Conservation (phyloP, 2,329 filamentous ascomycete genomes). For the Colletotrichum eleusines region DNA sequence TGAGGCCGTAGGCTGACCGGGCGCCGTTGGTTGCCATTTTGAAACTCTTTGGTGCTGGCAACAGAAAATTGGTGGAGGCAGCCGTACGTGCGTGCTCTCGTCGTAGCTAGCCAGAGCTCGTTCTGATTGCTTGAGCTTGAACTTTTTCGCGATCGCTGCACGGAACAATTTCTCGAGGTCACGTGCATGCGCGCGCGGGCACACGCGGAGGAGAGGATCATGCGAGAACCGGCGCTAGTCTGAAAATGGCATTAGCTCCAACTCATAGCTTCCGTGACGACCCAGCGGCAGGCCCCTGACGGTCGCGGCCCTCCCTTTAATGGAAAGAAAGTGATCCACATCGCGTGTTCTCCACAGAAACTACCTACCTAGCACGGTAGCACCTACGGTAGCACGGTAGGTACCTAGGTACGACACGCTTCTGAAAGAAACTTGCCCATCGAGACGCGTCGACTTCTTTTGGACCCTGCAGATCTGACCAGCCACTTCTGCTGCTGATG, state of each 20-base stretch:
- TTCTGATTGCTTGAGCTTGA: slow-evolving; percentile 29
- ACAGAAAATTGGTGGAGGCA: neutral
- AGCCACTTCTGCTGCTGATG: neutral
- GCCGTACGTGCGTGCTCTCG: slow-evolving; percentile 5
- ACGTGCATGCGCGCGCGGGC: slow-evolving; percentile 30
- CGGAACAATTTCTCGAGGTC: slow-evolving; percentile 40
- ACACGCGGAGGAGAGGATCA: slow-evolving; percentile 29
- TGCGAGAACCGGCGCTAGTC: slow-evolving; percentile 26
- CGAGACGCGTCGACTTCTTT: slow-evolving; percentile 30
- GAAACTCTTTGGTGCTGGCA: slow-evolving; percentile 18
- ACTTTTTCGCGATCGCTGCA: slow-evolving; percentile 40
- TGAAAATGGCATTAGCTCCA: accelerated
- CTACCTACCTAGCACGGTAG: too few relatives aligned
- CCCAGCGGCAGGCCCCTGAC: slow-evolving; percentile 10
- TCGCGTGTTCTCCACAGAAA: slow-evolving; percentile 20
- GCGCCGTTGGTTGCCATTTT: slow-evolving; percentile 39
- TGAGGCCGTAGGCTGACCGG: slow-evolving; percentile 38
- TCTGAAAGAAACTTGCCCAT: slow-evolving; percentile 11
- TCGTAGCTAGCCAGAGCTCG: slow-evolving; percentile 35
- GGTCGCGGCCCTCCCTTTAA: slow-evolving; percentile 7
- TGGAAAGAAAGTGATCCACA: slow-evolving; percentile 3
- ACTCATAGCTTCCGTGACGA: neutral
- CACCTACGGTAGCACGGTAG: too few relatives aligned
- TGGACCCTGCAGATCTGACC: neutral
- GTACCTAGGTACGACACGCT: too few relatives aligned